phyloP scores from a whole-genome alignment of 495 filamentous ascomycete genomes.

The Penicillium alfredii region DNA sequence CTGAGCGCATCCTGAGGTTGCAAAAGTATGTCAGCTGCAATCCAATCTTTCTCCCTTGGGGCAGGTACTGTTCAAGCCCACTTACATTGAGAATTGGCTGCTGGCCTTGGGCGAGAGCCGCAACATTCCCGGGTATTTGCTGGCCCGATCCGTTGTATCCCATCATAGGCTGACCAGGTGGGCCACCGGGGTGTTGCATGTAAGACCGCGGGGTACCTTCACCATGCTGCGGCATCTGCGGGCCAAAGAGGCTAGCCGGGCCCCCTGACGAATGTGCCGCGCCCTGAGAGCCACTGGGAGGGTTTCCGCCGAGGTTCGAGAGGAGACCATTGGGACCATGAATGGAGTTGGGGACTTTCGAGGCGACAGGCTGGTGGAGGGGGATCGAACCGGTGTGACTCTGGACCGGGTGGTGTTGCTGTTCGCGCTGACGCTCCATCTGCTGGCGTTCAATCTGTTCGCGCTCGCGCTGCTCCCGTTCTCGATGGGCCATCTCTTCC shows the following conservation, averaged over 20 bases:
- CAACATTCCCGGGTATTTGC: constrained; percentile 49
- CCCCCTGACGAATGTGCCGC: constrained; percentile 62
- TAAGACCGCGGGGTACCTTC: constrained; percentile 56
- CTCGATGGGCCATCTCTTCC: constrained; percentile 54
- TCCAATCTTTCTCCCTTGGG: no score
- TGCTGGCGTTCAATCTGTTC: constrained; percentile 52
- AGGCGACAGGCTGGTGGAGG: constrained; percentile 86
- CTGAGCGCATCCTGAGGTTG: constrained; percentile 80
- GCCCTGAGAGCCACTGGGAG: constrained; percentile 44
- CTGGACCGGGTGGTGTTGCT: constrained; percentile 67
- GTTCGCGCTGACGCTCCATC: constrained; percentile 47
- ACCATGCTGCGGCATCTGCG: constrained; percentile 53
- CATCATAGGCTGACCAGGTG: constrained; percentile 55
- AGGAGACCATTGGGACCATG: constrained; percentile 85
- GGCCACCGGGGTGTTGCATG: constrained; percentile 56
- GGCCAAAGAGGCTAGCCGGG: constrained; percentile 59
- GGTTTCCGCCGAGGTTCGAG: constrained; percentile 60
- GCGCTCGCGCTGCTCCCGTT: constrained; percentile 64
- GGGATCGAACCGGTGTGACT: constrained; percentile 78
- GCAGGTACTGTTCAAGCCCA: no score
- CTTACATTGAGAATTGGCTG: constrained; percentile 91
- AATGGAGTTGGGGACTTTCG: constrained; percentile 69
- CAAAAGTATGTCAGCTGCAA: constrained; percentile 14
- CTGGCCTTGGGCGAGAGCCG: constrained; percentile 71
- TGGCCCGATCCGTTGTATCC: constrained; percentile 44